Evolutionary conservation across 2,329 filamentous ascomycete genomes (phyloP).

Genomic region (Aspergillus bombycis): DNA sequence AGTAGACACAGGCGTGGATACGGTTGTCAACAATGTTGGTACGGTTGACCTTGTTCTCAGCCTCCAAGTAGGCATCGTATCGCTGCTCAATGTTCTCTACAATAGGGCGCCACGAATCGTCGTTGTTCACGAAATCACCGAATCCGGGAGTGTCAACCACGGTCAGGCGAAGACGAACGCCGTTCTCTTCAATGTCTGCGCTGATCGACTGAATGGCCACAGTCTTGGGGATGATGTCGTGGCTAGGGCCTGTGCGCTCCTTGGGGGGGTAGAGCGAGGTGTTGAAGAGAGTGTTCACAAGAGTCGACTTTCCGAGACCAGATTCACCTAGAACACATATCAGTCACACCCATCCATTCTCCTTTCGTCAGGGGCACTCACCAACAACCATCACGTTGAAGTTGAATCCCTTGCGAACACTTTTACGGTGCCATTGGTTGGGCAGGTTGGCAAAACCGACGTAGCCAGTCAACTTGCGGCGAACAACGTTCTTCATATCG

Average conservation of each 20-base stretch:
- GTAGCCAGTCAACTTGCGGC: slow-evolving; percentile 96
- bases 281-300: slow-evolving; percentile 99
- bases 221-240: slow-evolving; percentile 98
- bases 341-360: neutral
- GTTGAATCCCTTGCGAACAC: slow-evolving; percentile 99
- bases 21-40: slow-evolving; percentile 99
- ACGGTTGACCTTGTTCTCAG: slow-evolving; percentile 99
- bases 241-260: slow-evolving; percentile 95
- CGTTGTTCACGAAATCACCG: slow-evolving; percentile 99
- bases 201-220: slow-evolving; percentile 94
- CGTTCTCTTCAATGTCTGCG: slow-evolving; percentile 97
- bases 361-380: slow-evolving; percentile 56
- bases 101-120: slow-evolving; percentile 98
- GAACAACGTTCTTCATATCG: slow-evolving; percentile 92
- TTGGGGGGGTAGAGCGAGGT: slow-evolving; percentile 97
- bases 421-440: slow-evolving; percentile 99
- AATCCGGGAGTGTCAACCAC: slow-evolving; percentile 98
- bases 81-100: slow-evolving; percentile 99
- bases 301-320: slow-evolving; percentile 96
- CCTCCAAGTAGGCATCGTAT: slow-evolving; percentile 96
- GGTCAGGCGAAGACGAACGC: slow-evolving; percentile 91
- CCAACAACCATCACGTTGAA: slow-evolving; percentile 99
- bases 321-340: slow-evolving; percentile 75
- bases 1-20: slow-evolving; percentile 98
- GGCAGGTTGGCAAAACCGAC: slow-evolving; percentile 98